Evolutionary conservation across 2,329 filamentous ascomycete genomes (phyloP), one percentile per base, ranked within the genome.

Genomic region (Sclerotiophoma versabilis): DNA sequence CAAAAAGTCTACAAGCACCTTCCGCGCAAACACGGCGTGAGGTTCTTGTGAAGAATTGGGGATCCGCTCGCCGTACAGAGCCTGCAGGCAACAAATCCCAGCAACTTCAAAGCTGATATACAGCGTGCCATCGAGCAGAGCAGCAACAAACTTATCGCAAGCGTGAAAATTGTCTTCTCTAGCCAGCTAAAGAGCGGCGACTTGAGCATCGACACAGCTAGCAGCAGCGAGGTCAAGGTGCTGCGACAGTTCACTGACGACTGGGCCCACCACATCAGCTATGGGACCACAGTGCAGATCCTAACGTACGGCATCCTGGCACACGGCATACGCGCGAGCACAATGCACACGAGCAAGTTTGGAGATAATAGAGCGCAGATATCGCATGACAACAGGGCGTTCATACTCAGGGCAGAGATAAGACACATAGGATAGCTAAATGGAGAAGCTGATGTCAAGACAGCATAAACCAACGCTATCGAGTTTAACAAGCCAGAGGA

Each of bases 151-250:
- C 54, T 63, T 32, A 57, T 63, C 51, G 54, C 11, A 12, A 58
- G 42, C 27, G 19, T 61, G 5, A 65, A 57, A 43, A 54, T 63
- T 20, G 32, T 63, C 36, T 62, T 37, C 8, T 55, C 54, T 29
- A 65, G 63, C 46, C 33, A 64, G 58, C 52, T 64, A n/a, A 63
- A 63, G 44, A 64, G 63, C 43, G 42, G 59, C 42, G 55, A 60
- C 49, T 45, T 64, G 4, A 64, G 54, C 33, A 62, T 62, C 5
- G 57, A 57, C 34, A 62, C 47, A 57, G 59, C 29, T 8, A 44
- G 26, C 7, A 44, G 22, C 14, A 44, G 11, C 6, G 20, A 44
- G 19, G 41, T 33, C 12, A 27, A 44, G 26, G 41, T 8, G 15
- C 29, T 44, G 10, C 12, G 15, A 29, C 41, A 62, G 37, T 60